Conservation (phyloP, 129 eudicot genomes). For the Calendula officinalis region DNA sequence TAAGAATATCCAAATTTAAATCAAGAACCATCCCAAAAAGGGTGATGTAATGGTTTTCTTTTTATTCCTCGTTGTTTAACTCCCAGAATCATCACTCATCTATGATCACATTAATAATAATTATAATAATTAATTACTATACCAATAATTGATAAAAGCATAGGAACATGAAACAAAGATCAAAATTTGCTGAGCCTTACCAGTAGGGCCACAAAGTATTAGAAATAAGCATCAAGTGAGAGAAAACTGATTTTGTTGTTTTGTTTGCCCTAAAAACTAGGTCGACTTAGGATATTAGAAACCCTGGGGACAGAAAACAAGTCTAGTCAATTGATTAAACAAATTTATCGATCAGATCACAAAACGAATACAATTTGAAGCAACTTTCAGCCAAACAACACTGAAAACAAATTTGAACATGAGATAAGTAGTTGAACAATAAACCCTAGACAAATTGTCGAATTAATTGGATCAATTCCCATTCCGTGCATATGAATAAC, state of each 20-base stretch:
- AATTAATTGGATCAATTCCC: too few species aligned
- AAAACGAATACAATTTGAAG: neutral
- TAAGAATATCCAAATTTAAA: too few species aligned
- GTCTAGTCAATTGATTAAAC: neutral
- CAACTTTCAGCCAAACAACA: neutral
- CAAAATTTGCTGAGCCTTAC: slow-evolving; percentile 36
- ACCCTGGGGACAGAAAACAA: neutral
- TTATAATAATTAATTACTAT: neutral
- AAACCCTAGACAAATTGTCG: too few species aligned
- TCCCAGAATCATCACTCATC: slow-evolving; percentile 88
- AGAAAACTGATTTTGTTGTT: too few species aligned
- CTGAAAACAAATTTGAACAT: slow-evolving; percentile 1
- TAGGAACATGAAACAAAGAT: neutral
- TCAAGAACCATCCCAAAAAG: too few species aligned
- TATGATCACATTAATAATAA: slow-evolving; percentile 16
- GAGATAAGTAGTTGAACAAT: too few species aligned
- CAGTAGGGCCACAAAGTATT: slow-evolving; percentile 58
- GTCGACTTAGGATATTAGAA: slow-evolving; percentile 9
- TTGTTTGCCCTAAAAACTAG: neutral
- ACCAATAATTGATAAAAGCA: neutral
- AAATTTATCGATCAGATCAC: neutral
- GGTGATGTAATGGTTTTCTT: too few species aligned
- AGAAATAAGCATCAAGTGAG: neutral
- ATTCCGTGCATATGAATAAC: too few species aligned
- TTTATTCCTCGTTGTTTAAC: too few species aligned